These are phyloP conservation scores for Globisporangium paddicum DNA, from an alignment of 352 stramenopile species.

Conservation along the genomic window DNA sequence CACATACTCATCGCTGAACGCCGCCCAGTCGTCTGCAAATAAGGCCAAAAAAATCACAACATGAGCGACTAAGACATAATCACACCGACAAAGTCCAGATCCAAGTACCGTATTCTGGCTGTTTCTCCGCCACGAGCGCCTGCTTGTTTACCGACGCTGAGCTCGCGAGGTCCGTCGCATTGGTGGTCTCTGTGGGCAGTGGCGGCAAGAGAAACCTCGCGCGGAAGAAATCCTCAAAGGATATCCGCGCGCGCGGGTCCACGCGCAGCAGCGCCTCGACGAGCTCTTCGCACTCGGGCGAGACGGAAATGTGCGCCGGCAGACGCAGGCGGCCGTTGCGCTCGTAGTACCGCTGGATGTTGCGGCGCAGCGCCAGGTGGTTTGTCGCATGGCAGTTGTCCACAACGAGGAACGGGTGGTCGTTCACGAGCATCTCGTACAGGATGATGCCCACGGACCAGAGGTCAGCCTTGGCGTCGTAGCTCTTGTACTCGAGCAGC, in stretches of 20 bases:
- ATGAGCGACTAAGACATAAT: neutral
- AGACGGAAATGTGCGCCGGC: conserved; percentile 47
- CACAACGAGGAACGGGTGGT: conserved; percentile 74
- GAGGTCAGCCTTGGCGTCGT: conserved; percentile 76
- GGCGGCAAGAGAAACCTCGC: conserved; percentile 61
- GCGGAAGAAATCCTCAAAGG: conserved; percentile 77
- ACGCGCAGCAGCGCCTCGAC: conserved; percentile 55
- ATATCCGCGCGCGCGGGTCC: conserved; percentile 61
- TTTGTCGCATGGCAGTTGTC: conserved; percentile 75
- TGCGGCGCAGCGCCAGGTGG: conserved; percentile 65
- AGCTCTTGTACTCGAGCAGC: conserved; percentile 82
- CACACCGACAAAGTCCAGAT: neutral
- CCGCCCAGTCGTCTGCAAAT: conserved; percentile 53
- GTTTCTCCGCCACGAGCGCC: conserved; percentile 62
- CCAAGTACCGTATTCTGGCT: conserved; percentile 48
- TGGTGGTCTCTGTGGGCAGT: conserved; percentile 28
- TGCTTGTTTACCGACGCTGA: conserved; percentile 45
- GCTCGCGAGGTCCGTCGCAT: conserved; percentile 28
- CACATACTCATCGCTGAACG: conserved; percentile 76
- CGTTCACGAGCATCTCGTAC: conserved; percentile 82
- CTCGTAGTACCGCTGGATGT: conserved; percentile 79
- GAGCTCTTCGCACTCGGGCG: conserved; percentile 55
- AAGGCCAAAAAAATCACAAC: neutral
- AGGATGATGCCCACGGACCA: conserved; percentile 82
- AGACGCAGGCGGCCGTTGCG: conserved; percentile 45